These are phyloP conservation scores for Penicillium dipodomyicola DNA, from an alignment of 495 filamentous ascomycete species.

Conservation along the genomic window DNA sequence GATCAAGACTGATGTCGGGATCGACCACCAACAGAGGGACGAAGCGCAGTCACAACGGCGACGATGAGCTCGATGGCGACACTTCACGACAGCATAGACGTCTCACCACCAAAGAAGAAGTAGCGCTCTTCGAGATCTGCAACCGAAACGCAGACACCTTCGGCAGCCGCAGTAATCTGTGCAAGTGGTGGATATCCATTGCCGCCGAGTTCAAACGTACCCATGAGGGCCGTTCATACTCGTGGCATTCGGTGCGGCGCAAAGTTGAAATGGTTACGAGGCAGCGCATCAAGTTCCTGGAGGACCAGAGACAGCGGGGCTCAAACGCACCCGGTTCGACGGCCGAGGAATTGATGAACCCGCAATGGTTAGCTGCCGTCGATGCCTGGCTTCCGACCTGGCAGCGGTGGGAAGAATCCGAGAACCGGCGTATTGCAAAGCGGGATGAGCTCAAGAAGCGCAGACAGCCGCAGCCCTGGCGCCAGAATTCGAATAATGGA, in stretches of 20 bases:
- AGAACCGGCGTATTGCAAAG: conserved; percentile 42
- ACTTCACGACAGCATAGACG: conserved; percentile 39
- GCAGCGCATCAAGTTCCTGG: conserved; percentile 43
- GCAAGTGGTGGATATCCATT: conserved; percentile 48
- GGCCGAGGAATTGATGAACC: conserved; percentile 37
- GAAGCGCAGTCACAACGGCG: conserved; percentile 16
- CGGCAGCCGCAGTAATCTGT: conserved; percentile 47
- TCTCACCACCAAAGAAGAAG: conserved; percentile 45
- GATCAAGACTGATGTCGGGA: neutral
- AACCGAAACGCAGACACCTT: conserved; percentile 40
- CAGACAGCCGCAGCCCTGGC: conserved; percentile 30
- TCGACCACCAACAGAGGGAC: conserved; percentile 12
- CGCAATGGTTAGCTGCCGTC: conserved; percentile 40
- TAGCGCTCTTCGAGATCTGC: conserved; percentile 45
- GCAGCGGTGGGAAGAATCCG: conserved; percentile 41
- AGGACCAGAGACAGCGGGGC: conserved; percentile 31
- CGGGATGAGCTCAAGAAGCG: conserved; percentile 42
- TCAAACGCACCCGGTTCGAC: conserved; percentile 2
- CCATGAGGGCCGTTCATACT: conserved; percentile 42
- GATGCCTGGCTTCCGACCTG: conserved; percentile 48
- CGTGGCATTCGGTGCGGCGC: conserved; percentile 48
- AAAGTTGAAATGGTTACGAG: conserved; percentile 48
- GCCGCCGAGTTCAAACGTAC: conserved; percentile 40
- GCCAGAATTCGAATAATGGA: neutral
- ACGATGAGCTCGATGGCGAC: conserved; percentile 19